Evolutionary conservation across 352 stramenopile species (phyloP).

Genomic region (Saprolegnia diclina): DNA sequence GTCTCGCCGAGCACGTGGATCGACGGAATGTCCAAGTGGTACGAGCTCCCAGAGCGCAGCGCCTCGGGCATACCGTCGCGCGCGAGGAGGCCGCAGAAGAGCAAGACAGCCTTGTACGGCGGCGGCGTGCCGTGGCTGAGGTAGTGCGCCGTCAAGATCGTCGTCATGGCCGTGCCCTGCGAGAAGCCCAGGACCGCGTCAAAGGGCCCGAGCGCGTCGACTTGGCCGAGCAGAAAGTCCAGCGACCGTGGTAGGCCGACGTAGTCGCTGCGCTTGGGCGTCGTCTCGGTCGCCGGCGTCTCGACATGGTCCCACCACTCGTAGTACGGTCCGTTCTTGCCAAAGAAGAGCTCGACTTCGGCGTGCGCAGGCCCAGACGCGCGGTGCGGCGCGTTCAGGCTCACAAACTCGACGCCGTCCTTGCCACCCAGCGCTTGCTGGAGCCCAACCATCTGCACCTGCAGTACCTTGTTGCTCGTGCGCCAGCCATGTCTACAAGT

Average conservation of each 20-base stretch:
- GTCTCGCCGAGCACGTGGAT: slow-evolving; percentile 60
- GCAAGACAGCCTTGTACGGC: slow-evolving; percentile 22
- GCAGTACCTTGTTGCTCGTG: slow-evolving; percentile 20
- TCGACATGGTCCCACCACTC: slow-evolving; percentile 30
- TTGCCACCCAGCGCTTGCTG: slow-evolving; percentile 22
- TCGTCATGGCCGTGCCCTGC: slow-evolving; percentile 38
- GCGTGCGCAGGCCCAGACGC: slow-evolving; percentile 27
- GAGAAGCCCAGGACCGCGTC: slow-evolving; percentile 82
- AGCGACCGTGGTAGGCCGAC: slow-evolving; percentile 27
- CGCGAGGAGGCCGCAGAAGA: slow-evolving; percentile 20
- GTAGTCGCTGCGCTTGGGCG: slow-evolving; percentile 9
- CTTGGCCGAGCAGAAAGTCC: slow-evolving; percentile 47
- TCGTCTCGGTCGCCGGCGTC: slow-evolving; percentile 3
- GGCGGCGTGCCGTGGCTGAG: neutral
- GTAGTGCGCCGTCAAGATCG: slow-evolving; percentile 21
- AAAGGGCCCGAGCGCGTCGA: slow-evolving; percentile 51
- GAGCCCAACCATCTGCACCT: slow-evolving; percentile 20
- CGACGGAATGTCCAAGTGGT: slow-evolving; percentile 30
- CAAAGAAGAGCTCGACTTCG: slow-evolving; percentile 27
- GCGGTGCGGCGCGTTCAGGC: slow-evolving; percentile 12
- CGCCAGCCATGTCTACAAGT: slow-evolving; percentile 24
- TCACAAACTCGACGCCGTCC: slow-evolving; percentile 15
- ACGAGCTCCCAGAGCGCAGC: neutral
- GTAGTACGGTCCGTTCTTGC: slow-evolving; percentile 30
- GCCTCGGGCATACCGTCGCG: slow-evolving; percentile 10